A percentile compares a stretch with the other conserved stretches of the same genome.
Evolutionary conservation across 2,329 filamentous ascomycete species (phyloP).

Genomic region (Microdochium paspali): DNA sequence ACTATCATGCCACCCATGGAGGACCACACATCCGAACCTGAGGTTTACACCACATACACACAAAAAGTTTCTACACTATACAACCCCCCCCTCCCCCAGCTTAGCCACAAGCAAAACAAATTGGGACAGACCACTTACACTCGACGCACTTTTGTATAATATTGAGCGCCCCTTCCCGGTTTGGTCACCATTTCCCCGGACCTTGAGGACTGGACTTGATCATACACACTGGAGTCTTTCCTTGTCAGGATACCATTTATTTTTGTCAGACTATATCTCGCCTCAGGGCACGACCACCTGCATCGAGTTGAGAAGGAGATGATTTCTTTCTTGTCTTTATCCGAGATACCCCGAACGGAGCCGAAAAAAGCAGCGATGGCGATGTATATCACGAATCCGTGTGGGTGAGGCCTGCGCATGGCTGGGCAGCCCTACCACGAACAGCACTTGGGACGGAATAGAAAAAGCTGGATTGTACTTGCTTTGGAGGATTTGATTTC

Average conservation of each 20-base stretch:
- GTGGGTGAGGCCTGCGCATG: neutral
- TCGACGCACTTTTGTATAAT: neutral
- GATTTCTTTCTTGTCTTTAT: neutral
- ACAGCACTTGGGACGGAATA: constrained; percentile 1
- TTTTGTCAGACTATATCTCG: neutral
- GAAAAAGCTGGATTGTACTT: neutral
- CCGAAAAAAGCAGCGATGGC: neutral
- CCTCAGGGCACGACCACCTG: neutral
- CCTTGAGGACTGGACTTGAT: neutral
- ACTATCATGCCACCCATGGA: neutral
- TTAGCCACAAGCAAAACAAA: neutral
- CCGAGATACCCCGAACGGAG: neutral
- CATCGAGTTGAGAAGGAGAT: constrained; percentile 1
- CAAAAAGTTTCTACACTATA: neutral
- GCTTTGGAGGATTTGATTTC: neutral
- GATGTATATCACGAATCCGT: neutral
- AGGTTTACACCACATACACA: neutral
- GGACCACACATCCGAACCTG: neutral
- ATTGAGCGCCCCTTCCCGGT: neutral
- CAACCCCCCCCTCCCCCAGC: neutral
- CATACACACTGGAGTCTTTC: neutral
- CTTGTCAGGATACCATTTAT: neutral
- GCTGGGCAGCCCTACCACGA: neutral
- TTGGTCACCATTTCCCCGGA: neutral
- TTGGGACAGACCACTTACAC: neutral